Evolutionary conservation across 805 yeast genomes (phyloP), one percentile per base, ranked within the genome.

Genomic region (Barnettozyma sucrosica): DNA sequence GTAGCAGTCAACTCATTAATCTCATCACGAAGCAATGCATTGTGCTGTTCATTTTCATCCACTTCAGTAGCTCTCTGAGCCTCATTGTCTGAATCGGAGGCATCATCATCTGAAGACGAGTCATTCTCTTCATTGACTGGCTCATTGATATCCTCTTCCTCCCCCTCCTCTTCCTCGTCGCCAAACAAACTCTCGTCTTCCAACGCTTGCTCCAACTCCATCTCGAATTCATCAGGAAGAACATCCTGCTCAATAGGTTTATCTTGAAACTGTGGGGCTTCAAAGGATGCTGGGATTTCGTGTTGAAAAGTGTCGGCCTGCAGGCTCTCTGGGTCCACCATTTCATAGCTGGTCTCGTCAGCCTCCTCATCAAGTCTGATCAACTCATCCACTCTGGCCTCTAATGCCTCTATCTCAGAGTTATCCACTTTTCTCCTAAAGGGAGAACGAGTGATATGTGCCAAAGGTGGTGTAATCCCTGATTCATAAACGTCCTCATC

Each of bases 391-490:
- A 92, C 96, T 46, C 79, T 79, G 33, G 76, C 76, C 54, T 92
- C 97, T 7, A 89, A 81, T 52, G 80, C 81, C 48, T 88, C 86
- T 59, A 89, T 80, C 21, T 85, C 81, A 37, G 82, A 72, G 45
- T 81, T 82, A 47, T 83, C 80, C 52, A 86, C 75, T 49, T 84
- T 80, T 46, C 83, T 77, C 43, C 88, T 81, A 60, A 86, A 83
- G 51, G 93, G 74, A 39, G 89, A 70, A 51, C 84, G 77, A 38
- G 80, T 72, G 3, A 83, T 85, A 54, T 83, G 81, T 57, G 79
- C 77, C 67, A 86, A 71, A 1, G 98, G 96, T 7, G 88, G 83
- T 0, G 93, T 79, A 18, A 93, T 63, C 7, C 99, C 99, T 63
- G 80, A 55, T 56, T 74, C 72, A 53, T 72, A 63, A 54, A 72